A percentile compares a stretch with the other conserved stretches of the same genome.
These are phyloP conservation scores for Dothideomycetes sp. DNA, from an alignment of 2,329 filamentous ascomycete genomes.

Conservation along the genomic window DNA sequence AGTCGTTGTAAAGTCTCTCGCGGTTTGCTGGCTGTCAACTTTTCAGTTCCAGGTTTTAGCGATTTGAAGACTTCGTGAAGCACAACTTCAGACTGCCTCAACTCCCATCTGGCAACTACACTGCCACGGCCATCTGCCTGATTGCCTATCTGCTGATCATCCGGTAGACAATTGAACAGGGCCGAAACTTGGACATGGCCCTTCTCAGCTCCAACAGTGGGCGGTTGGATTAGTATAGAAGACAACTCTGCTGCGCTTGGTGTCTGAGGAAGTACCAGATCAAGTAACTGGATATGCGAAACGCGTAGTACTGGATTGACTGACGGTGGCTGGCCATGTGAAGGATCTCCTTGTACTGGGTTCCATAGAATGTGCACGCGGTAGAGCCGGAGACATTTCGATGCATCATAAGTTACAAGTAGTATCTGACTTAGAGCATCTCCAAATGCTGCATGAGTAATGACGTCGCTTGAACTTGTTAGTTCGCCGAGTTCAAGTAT, in stretches of 20 bases:
- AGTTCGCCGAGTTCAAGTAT: constrained; percentile 65
- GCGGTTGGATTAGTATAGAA: background rate
- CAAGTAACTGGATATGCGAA: constrained; percentile 5
- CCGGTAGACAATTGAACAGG: constrained; percentile 12
- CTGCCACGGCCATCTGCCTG: constrained; percentile 29
- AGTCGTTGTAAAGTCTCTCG: constrained; percentile 44
- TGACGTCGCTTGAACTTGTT: constrained; percentile 42
- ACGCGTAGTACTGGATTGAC: constrained; percentile 5
- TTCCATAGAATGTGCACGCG: constrained; percentile 68
- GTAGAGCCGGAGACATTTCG: constrained; percentile 63
- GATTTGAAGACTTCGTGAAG: constrained; percentile 26
- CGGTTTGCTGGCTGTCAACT: constrained; percentile 11
- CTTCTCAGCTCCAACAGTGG: constrained; percentile 31
- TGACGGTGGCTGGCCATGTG: background rate
- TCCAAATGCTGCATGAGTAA: constrained; percentile 58
- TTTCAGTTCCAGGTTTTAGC: constrained; percentile 13
- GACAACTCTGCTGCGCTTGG: background rate
- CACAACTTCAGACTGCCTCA: constrained; percentile 38
- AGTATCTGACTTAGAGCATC: constrained; percentile 44
- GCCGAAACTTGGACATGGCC: constrained; percentile 68
- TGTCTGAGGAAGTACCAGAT: background rate
- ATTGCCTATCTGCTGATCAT: background rate
- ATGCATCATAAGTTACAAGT: constrained; percentile 56
- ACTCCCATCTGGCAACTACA: constrained; percentile 72
- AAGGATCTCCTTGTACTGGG: constrained; percentile 21